Conservation (phyloP, 371 early-diverging fungal genomes). For the Neoconidiobolus thromboides region DNA sequence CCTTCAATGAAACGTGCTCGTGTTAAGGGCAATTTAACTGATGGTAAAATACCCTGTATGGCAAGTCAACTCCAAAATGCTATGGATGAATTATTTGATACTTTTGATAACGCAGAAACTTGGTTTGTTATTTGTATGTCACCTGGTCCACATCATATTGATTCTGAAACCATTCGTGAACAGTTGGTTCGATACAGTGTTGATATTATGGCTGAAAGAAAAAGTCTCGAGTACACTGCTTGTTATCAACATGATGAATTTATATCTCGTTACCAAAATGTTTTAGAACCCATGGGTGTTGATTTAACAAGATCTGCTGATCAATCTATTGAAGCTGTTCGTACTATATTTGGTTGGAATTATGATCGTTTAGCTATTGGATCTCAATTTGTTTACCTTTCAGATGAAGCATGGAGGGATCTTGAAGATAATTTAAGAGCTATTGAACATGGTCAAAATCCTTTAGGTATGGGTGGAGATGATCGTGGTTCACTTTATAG, state of each 20-base stretch:
- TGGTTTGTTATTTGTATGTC: slow-evolving; percentile 76
- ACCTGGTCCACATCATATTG: slow-evolving; percentile 7
- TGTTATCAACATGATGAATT: slow-evolving; percentile 40
- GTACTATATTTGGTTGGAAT: slow-evolving; percentile 22
- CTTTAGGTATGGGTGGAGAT: slow-evolving; percentile 20
- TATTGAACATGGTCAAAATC: slow-evolving; percentile 45
- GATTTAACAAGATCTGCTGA: slow-evolving; percentile 17
- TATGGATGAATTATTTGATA: slow-evolving; percentile 52
- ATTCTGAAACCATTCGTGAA: slow-evolving; percentile 19
- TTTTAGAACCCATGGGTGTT: slow-evolving; percentile 14
- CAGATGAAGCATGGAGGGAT: slow-evolving; percentile 52
- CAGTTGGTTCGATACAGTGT: slow-evolving; percentile 43
- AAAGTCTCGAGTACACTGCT: slow-evolving; percentile 34
- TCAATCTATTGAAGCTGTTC: slow-evolving; percentile 19
- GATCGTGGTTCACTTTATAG: slow-evolving; percentile 8
- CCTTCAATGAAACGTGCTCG: slow-evolving; percentile 10
- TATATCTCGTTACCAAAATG: slow-evolving; percentile 30
- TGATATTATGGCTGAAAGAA: slow-evolving; percentile 35
- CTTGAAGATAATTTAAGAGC: slow-evolving; percentile 56
- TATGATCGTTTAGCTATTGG: slow-evolving; percentile 25
- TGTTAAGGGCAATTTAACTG: slow-evolving; percentile 13
- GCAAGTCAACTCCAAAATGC: slow-evolving; percentile 50
- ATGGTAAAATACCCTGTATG: slow-evolving; percentile 19
- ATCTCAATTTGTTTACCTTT: slow-evolving; percentile 38
- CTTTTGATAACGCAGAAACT: slow-evolving; percentile 60